Base-by-base conservation (phyloP, 148 eudicot species). In the Rhododendron simsii region DNA sequence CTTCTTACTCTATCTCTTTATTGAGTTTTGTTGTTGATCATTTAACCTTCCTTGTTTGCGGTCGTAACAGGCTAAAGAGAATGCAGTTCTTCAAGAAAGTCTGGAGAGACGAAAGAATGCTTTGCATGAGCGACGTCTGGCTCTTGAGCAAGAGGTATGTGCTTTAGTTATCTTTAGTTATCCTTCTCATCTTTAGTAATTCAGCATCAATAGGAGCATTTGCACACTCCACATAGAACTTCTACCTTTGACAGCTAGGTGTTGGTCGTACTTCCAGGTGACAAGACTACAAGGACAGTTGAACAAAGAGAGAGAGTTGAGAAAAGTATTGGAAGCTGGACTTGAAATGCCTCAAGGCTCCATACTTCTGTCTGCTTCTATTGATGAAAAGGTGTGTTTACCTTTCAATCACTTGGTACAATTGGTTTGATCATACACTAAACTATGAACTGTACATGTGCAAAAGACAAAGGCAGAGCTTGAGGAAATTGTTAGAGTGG, bases 91-190 rank as follows among this genome's bases (percentile, higher is more conserved):
- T 48, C 93, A 90, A 88, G 94, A 87, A 86, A 91, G 89, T 86
- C 86, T 94, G 86, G 92, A 91, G 89, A 90, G 82, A 41, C 92
- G 92, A 80, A 94, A 89, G 92, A 91, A 91, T 85, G 90, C 89
- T 82, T 89, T 93, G 84, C 89, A 87, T 65, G 95, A 93, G 53
- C 95, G 91, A 83, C 98, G 94, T 84, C 87, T 91, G 84, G 93
- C 91, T 85, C 96, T 95, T 83, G 95, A 95, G 90, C 89, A 89
- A 90, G 97, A 95, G 84, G 98, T 95, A 94, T 87, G 91, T 81
- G 45, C 84, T 77, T 79, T 26, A 71, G 6, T 16, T 14, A 11
- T 79, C 47, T 76, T 79, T 26, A 71, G 10, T 10, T 30, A 12
- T 80, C 50, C 37, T 26, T 80, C 8, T 21, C 81, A 23, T 74